These are phyloP conservation scores for Thalassiosira mediterranea DNA, from an alignment of 352 stramenopile genomes.

Conservation along the genomic window DNA sequence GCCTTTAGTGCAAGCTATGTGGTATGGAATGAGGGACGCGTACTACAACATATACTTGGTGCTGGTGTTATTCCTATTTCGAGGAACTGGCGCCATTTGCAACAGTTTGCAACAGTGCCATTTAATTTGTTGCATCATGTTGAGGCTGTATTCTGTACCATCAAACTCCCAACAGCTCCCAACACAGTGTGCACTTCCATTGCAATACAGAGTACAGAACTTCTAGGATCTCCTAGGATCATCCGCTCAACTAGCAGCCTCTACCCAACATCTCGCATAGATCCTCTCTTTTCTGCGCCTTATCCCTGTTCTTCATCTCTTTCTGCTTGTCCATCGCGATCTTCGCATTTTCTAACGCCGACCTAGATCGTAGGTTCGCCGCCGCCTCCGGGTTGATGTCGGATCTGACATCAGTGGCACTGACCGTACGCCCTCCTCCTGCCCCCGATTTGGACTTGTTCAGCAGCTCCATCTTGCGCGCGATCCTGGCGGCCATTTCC, in stretches of 20 bases:
- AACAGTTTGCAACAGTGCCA: too few species aligned
- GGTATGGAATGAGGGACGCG: too few species aligned
- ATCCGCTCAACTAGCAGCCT: constrained; percentile 26
- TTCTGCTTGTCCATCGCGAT: constrained; percentile 26
- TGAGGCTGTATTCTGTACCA: too few species aligned
- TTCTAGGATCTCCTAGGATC: too few species aligned
- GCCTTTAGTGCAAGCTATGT: too few species aligned
- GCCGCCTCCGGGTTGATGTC: constrained; percentile 28
- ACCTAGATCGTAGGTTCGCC: constrained; percentile 14
- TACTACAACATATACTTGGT: too few species aligned
- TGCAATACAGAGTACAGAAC: too few species aligned
- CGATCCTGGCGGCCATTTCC: constrained; percentile 30
- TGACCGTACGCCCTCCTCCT: background rate
- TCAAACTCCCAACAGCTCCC: too few species aligned
- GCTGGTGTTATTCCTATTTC: too few species aligned
- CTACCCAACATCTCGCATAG: constrained; percentile 29
- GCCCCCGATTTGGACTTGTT: constrained; percentile 1
- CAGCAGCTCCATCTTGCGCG: constrained; percentile 22
- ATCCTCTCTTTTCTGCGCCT: constrained; percentile 24
- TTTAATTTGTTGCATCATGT: too few species aligned
- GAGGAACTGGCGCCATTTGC: too few species aligned
- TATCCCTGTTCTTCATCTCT: constrained; percentile 25
- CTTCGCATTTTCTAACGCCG: constrained; percentile 24
- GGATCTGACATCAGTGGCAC: constrained; percentile 3
- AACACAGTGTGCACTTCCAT: too few species aligned